These are phyloP conservation scores for Zizania latifolia DNA, from an alignment of 176 grass and related monocot species.

Conservation along the genomic window DNA sequence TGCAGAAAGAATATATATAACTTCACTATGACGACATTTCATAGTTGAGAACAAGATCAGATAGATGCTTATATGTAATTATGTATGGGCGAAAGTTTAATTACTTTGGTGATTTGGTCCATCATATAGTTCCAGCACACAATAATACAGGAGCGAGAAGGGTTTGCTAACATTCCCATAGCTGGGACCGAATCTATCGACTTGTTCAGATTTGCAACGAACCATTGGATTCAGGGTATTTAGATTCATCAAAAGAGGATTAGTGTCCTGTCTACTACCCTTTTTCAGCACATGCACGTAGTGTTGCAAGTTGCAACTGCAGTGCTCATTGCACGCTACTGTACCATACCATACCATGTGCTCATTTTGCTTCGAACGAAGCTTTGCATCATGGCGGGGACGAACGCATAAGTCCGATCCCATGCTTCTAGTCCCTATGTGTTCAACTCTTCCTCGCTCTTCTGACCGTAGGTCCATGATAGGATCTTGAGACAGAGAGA, in stretches of 20 bases:
- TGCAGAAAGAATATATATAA: background rate
- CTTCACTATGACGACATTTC: background rate
- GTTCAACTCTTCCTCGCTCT: slow-evolving; percentile 4
- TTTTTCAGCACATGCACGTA: slow-evolving; percentile 17
- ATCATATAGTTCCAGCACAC: background rate
- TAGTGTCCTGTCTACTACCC: background rate
- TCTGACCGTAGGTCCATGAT: slow-evolving; percentile 1
- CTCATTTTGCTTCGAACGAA: slow-evolving; percentile 24
- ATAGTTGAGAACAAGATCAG: background rate
- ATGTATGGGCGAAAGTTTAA: no score
- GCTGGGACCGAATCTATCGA: slow-evolving; percentile 20
- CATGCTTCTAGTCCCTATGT: slow-evolving; percentile 12
- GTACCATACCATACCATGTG: slow-evolving; percentile 25
- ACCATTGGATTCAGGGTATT: slow-evolving; percentile 1
- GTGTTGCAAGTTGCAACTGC: slow-evolving; percentile 16
- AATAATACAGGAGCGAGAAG: background rate
- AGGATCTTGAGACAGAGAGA: background rate
- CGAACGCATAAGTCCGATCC: background rate
- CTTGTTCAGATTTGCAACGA: slow-evolving; percentile 3
- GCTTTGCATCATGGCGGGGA: background rate
- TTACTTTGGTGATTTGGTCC: background rate
- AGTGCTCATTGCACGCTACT: background rate
- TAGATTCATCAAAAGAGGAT: slow-evolving; percentile 23
- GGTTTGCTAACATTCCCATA: background rate
- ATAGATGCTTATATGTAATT: background rate